Base-by-base conservation (phyloP, 306 rosid genomes). In the Cucumis hystrix region DNA sequence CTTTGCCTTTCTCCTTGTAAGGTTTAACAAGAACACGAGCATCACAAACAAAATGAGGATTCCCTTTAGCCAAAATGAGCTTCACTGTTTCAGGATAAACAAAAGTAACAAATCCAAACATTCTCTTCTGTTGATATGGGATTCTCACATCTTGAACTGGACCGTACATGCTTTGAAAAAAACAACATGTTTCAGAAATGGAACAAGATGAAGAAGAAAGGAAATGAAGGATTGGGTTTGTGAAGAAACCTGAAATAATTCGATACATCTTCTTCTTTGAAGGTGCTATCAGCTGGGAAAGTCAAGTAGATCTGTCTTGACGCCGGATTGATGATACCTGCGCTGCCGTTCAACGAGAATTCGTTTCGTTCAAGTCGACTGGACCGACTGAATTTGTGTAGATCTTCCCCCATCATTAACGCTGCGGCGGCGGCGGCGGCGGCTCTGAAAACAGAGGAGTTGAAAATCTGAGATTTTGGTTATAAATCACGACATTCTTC, bases 111-210 rank as follows among this genome's bases (percentile, higher is more conserved):
- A 95, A 95, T 0, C 99, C 99, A 83, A 95, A 95, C 99, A 95
- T 95, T 17, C 99, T 75, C 87, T 95, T 95, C 87, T 95, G 99
- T 84, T 95, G 99, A 67, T 95, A 95, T 30, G 99, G 99, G 74
- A 95, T 95, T 84, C 99, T 89, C 89, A 95, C 99, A n/a, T 95
- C 99, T 85, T 95, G 97, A 63, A 95, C 99, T 1, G 97, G 97
- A 6, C 99, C 99, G 76, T 87, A 95, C 73, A 87, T 88, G 87
- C 99, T 95, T 73, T 82, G 85, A 45, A 70, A 25, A 15, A 45
- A 64, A 33, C 35, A 51, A 14, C 63, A 80, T 2, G 13, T 6
- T 79, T 2, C 69, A 45, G 39, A 15, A 74, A 64, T 59, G 16
- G 35, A 8, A 13, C 14, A 30, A 49, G n/a, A n/a, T 18, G 23